Base-by-base conservation (phyloP, 805 yeast species). In the Metschnikowia orientalis region DNA sequence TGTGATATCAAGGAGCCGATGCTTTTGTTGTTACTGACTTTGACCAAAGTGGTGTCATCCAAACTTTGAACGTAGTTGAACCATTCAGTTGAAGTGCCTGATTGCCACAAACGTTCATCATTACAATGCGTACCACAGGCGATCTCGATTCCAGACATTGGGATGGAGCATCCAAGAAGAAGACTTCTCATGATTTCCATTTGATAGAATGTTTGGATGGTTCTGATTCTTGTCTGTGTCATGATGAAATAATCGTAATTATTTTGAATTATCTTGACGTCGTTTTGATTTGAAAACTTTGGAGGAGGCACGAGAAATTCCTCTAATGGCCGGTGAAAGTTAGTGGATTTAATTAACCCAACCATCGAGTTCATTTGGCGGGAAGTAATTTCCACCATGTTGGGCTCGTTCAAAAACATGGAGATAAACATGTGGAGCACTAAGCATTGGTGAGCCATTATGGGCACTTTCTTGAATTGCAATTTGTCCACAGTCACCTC, bases 111-210 rank as follows among this genome's bases (percentile, higher is more conserved):
- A 8, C 60, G 64, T 50, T 80, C 86, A 43, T 70, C 56, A 15
- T 59, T 59, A 51, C 87, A 79, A 22, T 79, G 81, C 8, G 75
- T 69, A 25, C 92, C 92, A 51, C 81, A 75, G 35, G 67, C 67
- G 35, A 82, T 37, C 6, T 45, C 49, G 12, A 59, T 38, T 71
- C 78, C 31, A 47, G 50, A 4, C 37, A 74, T 49, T 11, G 66
- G 64, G 12, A 69, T 55, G 2, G 60, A 53, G 7, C 63, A 48
- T 2, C 73, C 76, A 20, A 70, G 54, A 27, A 73, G 47, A 10
- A 67, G 57, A 2, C 75, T 64, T 41, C 73, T 62, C 35, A 73
- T 54, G 2, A 67, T 68, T 42, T 72, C 69, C 10, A 75, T 52
- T 51, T 71, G 65, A 45, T 73, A 74, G 32, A 75, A 64, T 6